These are phyloP conservation scores for Pseudogymnoascus sp. DNA, from an alignment of 2,329 filamentous ascomycete genomes.

Conservation along the genomic window DNA sequence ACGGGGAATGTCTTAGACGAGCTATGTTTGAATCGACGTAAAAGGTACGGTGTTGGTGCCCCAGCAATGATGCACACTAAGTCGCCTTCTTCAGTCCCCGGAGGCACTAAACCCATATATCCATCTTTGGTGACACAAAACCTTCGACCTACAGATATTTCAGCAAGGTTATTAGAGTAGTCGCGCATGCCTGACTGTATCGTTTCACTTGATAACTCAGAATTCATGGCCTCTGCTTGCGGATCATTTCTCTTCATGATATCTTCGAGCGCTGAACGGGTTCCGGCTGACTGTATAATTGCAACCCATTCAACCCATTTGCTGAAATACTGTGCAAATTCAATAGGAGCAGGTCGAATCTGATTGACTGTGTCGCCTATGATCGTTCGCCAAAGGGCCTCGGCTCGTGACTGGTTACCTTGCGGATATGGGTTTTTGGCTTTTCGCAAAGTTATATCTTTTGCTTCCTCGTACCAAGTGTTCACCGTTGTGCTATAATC, in stretches of 20 bases:
- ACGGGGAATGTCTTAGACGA: not conserved
- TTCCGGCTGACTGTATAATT: not conserved
- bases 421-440: not conserved
- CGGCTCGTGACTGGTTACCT: not conserved
- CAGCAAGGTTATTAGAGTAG: not conserved
- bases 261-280: not conserved
- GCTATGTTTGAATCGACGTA: not conserved
- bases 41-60: slow-evolving; percentile 7
- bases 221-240: not conserved
- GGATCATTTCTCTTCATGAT: not conserved
- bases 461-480: not conserved
- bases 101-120: slow-evolving; percentile 9
- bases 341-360: not conserved
- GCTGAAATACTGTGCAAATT: not conserved
- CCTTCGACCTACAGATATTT: not conserved
- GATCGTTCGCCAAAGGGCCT: not conserved
- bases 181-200: not conserved
- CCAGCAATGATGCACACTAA: slow-evolving; percentile 9
- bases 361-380: not conserved
- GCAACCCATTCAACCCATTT: not conserved
- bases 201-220: not conserved
- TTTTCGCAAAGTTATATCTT: not conserved
- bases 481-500: not conserved
- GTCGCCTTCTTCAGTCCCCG: slow-evolving; percentile 4
- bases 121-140: not conserved